Evolutionary conservation across 768 basidiomycete genomes (phyloP).

Genomic region (Pisolithus albus): DNA sequence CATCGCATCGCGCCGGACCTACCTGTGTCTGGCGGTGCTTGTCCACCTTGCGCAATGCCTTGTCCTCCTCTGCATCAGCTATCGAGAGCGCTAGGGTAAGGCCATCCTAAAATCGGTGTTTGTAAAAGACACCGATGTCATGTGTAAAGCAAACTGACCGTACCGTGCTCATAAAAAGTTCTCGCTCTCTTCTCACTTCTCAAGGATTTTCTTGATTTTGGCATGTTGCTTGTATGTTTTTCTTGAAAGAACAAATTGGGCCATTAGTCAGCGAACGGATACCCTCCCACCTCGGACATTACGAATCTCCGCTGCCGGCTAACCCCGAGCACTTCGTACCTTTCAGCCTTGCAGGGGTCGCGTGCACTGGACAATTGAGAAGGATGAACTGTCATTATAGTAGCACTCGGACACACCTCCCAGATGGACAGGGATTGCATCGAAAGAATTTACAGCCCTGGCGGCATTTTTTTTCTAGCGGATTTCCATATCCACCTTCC

Average conservation of each 20-base stretch:
- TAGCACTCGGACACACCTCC: too few relatives aligned
- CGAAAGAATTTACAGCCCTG: too few relatives aligned
- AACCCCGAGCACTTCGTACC: background rate
- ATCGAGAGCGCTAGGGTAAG: slow-evolving; percentile 43
- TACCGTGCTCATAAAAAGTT: slow-evolving; percentile 28
- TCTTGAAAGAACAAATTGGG: background rate
- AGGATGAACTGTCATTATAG: too few relatives aligned
- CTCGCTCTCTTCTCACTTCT: slow-evolving; percentile 22
- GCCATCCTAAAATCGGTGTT: slow-evolving; percentile 35
- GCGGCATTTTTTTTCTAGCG: background rate
- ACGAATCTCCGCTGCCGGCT: background rate
- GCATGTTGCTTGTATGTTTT: slow-evolving; percentile 11
- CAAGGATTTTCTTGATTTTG: slow-evolving; percentile 19
- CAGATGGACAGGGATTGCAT: too few relatives aligned
- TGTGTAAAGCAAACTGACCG: slow-evolving; percentile 17
- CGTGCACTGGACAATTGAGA: too few relatives aligned
- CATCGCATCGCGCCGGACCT: slow-evolving; percentile 6
- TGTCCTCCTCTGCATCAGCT: slow-evolving; percentile 40
- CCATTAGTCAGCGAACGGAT: background rate
- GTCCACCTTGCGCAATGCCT: slow-evolving; percentile 31
- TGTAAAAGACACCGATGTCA: slow-evolving; percentile 6
- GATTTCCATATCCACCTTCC: background rate
- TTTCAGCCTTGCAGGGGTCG: too few relatives aligned
- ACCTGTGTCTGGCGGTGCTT: slow-evolving; percentile 38
- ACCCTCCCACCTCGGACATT: background rate